Evolutionary conservation across 805 yeast genomes (phyloP).

Genomic region (Candida taoyuanica): DNA sequence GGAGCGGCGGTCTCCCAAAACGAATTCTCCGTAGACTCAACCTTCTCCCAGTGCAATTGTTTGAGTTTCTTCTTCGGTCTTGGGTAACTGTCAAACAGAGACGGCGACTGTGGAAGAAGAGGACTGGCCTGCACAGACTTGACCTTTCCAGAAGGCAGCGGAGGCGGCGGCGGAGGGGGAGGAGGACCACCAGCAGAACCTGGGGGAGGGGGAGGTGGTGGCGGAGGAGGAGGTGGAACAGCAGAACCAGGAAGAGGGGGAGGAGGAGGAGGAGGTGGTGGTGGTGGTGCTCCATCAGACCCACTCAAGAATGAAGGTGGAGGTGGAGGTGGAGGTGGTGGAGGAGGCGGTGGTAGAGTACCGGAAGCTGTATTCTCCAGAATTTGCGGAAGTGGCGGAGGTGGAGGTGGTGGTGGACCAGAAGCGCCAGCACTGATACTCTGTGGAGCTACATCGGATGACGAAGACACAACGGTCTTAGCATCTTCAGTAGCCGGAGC

Average conservation of each 20-base stretch:
- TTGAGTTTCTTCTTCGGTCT: conserved; percentile 58
- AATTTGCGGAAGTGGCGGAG: conserved; percentile 18
- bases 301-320: conserved; percentile 17
- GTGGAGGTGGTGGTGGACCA: not conserved
- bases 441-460: conserved; percentile 10
- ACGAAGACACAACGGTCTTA: conserved; percentile 1
- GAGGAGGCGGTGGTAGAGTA: conserved; percentile 30
- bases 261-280: conserved; percentile 15
- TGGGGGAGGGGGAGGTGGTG: conserved; percentile 21
- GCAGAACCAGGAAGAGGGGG: conserved; percentile 11
- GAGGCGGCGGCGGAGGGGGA: conserved; percentile 17
- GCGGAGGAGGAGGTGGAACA: conserved; percentile 11
- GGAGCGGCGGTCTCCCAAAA: conserved; percentile 53
- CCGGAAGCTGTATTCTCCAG: conserved; percentile 31
- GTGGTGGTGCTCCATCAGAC: conserved; percentile 13
- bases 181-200: conserved; percentile 9
- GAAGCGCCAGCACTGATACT: conserved; percentile 26
- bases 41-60: conserved; percentile 80
- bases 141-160: conserved; percentile 15
- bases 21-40: conserved; percentile 53
- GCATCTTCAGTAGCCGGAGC: not conserved
- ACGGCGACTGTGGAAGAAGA: conserved; percentile 29
- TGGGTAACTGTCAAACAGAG: conserved; percentile 30
- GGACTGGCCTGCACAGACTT: conserved; percentile 17
- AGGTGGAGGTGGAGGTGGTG: conserved; percentile 32